These are phyloP conservation scores for Alternaria hordeiaustralica DNA, from an alignment of 2,329 filamentous ascomycete genomes.

Conservation along the genomic window DNA sequence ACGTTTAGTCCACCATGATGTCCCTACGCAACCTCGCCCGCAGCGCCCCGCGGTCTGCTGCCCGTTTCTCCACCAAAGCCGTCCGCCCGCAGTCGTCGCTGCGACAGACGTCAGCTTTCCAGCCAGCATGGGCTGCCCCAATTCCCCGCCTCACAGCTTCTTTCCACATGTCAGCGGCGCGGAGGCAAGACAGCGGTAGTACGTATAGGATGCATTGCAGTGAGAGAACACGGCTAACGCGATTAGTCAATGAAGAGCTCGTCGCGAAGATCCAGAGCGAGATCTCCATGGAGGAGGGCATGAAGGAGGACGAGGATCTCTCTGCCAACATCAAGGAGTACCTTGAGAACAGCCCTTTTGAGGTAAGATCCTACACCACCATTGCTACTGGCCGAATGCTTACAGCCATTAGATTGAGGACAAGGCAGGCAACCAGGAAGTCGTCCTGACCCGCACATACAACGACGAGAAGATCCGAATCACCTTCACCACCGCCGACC, in stretches of 20 bases:
- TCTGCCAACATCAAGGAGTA: slow-evolving; percentile 86
- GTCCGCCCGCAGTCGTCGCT: slow-evolving; percentile 46
- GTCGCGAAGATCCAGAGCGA: slow-evolving; percentile 75
- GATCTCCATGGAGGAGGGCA: slow-evolving; percentile 73
- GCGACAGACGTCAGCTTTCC: slow-evolving; percentile 42
- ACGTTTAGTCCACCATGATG: slow-evolving; percentile 47
- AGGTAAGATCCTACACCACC: slow-evolving; percentile 57
- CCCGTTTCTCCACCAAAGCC: slow-evolving; percentile 50
- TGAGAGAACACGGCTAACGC: slow-evolving; percentile 17
- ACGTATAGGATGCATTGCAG: neutral
- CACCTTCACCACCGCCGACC: slow-evolving; percentile 83
- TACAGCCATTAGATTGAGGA: slow-evolving; percentile 65
- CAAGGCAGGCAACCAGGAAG: slow-evolving; percentile 82
- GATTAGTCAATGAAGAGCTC: slow-evolving; percentile 72
- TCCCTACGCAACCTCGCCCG: slow-evolving; percentile 55
- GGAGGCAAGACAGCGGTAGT: slow-evolving; percentile 46
- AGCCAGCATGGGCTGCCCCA: slow-evolving; percentile 42
- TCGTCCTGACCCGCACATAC: slow-evolving; percentile 81
- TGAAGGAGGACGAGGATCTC: slow-evolving; percentile 73
- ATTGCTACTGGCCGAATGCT: neutral
- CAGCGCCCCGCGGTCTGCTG: slow-evolving; percentile 51
- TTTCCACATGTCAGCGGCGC: slow-evolving; percentile 52
- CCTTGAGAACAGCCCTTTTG: slow-evolving; percentile 81
- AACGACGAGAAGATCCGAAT: slow-evolving; percentile 90
- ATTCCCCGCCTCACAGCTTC: slow-evolving; percentile 45